Conservation (phyloP, 768 basidiomycete genomes). For the Trametes villosa region DNA sequence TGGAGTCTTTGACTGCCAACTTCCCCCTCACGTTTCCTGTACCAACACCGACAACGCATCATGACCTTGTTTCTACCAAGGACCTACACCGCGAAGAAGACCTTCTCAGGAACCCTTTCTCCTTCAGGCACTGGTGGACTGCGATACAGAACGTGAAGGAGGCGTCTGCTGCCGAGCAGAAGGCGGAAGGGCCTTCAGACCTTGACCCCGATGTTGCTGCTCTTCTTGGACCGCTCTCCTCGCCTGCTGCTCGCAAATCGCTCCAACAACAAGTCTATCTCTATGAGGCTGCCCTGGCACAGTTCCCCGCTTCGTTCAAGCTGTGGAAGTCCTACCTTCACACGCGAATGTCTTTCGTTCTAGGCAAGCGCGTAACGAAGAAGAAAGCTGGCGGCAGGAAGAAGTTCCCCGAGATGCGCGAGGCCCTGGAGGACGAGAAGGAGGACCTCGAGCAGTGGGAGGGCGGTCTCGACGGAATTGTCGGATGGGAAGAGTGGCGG, state of each 20-base stretch:
- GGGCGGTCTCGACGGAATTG: slow-evolving; percentile 79
- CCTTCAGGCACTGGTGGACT: slow-evolving; percentile 92
- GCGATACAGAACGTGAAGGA: slow-evolving; percentile 81
- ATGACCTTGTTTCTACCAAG: slow-evolving; percentile 69
- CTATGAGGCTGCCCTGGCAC: slow-evolving; percentile 89
- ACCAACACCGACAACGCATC: slow-evolving; percentile 80
- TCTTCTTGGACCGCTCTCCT: slow-evolving; percentile 81
- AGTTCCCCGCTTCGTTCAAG: slow-evolving; percentile 92
- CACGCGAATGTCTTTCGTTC: slow-evolving; percentile 82
- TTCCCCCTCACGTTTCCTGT: slow-evolving; percentile 89
- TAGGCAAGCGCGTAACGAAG: slow-evolving; percentile 73
- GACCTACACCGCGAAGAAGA: slow-evolving; percentile 94
- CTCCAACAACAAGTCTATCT: slow-evolving; percentile 87
- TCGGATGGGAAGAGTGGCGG: slow-evolving; percentile 98
- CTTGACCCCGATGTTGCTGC: slow-evolving; percentile 53
- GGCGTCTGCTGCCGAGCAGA: slow-evolving; percentile 57
- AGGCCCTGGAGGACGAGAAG: slow-evolving; percentile 83
- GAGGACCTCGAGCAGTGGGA: slow-evolving; percentile 86
- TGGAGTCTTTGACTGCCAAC: slow-evolving; percentile 56
- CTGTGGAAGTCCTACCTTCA: slow-evolving; percentile 93
- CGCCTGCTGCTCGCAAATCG: slow-evolving; percentile 70
- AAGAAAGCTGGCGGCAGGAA: slow-evolving; percentile 87
- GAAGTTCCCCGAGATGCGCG: slow-evolving; percentile 90
- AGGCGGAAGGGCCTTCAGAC: slow-evolving; percentile 54
- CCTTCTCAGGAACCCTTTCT: slow-evolving; percentile 85